phyloP scores from a whole-genome alignment of 768 basidiomycete species.

The Pleurotus salmoneostramineus region DNA sequence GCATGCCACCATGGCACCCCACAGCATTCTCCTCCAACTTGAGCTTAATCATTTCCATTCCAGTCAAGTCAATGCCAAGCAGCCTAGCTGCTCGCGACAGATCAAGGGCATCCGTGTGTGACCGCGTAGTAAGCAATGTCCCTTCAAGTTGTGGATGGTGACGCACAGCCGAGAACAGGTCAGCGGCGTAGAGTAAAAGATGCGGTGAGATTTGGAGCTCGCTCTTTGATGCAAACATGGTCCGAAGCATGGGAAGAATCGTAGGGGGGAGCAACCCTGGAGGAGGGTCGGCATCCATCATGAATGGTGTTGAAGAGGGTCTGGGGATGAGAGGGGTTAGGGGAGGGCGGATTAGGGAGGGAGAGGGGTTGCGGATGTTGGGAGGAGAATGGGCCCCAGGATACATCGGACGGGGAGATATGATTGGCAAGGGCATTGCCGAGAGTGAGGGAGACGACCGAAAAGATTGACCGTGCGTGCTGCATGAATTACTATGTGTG shows the following conservation, averaged over 20 bases:
- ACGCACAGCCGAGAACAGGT: slow-evolving; percentile 70
- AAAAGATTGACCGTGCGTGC: slow-evolving; percentile 17
- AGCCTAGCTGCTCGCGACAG: slow-evolving; percentile 66
- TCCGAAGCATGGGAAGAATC: slow-evolving; percentile 24
- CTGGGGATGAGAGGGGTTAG: slow-evolving; percentile 14
- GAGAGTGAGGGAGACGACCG: slow-evolving; percentile 14
- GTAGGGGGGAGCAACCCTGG: slow-evolving; percentile 19
- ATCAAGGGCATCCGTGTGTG: slow-evolving; percentile 61
- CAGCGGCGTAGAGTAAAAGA: slow-evolving; percentile 63
- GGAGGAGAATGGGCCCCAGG: slow-evolving; percentile 18
- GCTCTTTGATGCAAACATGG: slow-evolving; percentile 24
- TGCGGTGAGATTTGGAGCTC: slow-evolving; percentile 44
- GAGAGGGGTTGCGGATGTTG: slow-evolving; percentile 13
- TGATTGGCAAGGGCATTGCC: slow-evolving; percentile 9
- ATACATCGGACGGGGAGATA: slow-evolving; percentile 18
- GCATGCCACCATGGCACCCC: background rate
- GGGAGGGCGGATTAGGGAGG: slow-evolving; percentile 21
- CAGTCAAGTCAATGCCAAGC: slow-evolving; percentile 56
- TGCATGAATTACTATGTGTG: background rate
- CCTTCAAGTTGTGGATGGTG: slow-evolving; percentile 70
- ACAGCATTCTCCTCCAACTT: slow-evolving; percentile 10
- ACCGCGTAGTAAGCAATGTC: slow-evolving; percentile 57
- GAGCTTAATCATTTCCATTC: slow-evolving; percentile 47
- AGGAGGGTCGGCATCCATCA: background rate
- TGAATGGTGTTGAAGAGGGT: slow-evolving; percentile 22